Base-by-base conservation (phyloP, 371 early-diverging fungal genomes). In the Mortierella sp. region DNA sequence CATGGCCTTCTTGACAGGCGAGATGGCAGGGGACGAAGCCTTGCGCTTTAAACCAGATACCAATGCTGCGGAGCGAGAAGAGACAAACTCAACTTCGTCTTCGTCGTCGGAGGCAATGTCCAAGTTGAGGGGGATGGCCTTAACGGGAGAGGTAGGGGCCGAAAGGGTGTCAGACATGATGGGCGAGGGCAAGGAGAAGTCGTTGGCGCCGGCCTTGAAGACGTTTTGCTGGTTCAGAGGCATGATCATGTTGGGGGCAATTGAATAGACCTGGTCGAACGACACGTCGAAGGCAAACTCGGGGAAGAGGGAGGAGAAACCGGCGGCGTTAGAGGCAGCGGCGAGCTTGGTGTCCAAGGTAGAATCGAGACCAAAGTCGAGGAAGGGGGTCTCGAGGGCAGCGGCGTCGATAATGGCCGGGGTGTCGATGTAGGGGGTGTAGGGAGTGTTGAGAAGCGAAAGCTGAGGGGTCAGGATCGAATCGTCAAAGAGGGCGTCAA, bases 31-130 rank as follows among this genome's bases (percentile, higher is more conserved):
- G 40, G 48, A 39, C 14, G 48, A 39, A 48, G 73, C 64, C 70
- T 77, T 78, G 73, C 83, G 78, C 70, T 82, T 82, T 70, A 78
- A 66, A 37, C 77, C 83, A 47, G 79, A 74, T n/a, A 82, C 78
- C 16, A 78, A 53, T 22, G 78, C 83, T 45, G 77, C 77, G 26
- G 81, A 73, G 68, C 81, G 81, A n/a, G 81, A 77, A 31, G 67
- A 14, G 10, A 77, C 77, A 65, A 76, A 81, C 16, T 75, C 73
- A 14, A 77, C 81, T 8, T 70, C 73, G 19, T 70, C 73, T 29
- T 67, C 64, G 40, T 66, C 63, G 31, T 67, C 66, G n/a, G 70
- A 44, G 41, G 37, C 45, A 31, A 66, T 29, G 64, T 41, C 63
- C 29, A 68, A 64, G 61, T 75, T 68, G 22, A 8, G 24, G 31